These are phyloP conservation scores for Elongisporangium anandrum DNA, from an alignment of 352 stramenopile genomes.

Conservation along the genomic window DNA sequence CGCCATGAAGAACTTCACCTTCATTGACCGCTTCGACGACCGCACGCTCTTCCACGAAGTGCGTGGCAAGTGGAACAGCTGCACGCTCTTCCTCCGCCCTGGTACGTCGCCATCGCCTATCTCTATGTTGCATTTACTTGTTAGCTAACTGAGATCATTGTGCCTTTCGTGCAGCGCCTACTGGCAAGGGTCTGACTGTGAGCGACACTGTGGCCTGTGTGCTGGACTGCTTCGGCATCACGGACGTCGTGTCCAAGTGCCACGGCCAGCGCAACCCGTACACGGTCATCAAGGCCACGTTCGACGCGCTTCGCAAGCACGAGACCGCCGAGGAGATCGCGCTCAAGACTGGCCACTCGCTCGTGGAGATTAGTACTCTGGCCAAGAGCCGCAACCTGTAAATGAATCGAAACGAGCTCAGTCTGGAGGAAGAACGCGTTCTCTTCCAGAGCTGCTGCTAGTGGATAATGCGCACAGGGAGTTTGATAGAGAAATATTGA, in stretches of 20 bases:
- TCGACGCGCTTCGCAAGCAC: slow-evolving; percentile 93
- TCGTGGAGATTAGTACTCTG: slow-evolving; percentile 77
- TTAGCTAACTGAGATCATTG: background rate
- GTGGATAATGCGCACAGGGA: background rate
- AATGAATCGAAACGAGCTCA: background rate
- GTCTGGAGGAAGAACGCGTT: background rate
- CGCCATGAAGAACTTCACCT: slow-evolving; percentile 93
- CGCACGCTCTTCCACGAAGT: slow-evolving; percentile 90
- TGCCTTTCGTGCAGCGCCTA: slow-evolving; percentile 18
- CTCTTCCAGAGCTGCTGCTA: background rate
- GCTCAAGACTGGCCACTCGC: slow-evolving; percentile 88
- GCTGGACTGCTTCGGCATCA: slow-evolving; percentile 91
- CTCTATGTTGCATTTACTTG: background rate
- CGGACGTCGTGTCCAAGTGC: slow-evolving; percentile 89
- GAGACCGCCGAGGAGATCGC: slow-evolving; percentile 93
- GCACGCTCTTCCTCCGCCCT: slow-evolving; percentile 87
- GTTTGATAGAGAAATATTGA: slow-evolving; percentile 1
- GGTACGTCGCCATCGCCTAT: background rate
- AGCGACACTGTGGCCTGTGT: slow-evolving; percentile 81
- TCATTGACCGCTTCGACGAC: slow-evolving; percentile 93
- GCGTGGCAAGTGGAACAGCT: slow-evolving; percentile 94
- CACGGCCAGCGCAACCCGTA: slow-evolving; percentile 93
- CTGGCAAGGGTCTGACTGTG: slow-evolving; percentile 70
- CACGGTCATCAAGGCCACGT: slow-evolving; percentile 93
- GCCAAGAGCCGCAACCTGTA: slow-evolving; percentile 71